These are phyloP conservation scores for Emmonsiellopsis sp. DNA, from an alignment of 2,329 filamentous ascomycete species.

Conservation along the genomic window DNA sequence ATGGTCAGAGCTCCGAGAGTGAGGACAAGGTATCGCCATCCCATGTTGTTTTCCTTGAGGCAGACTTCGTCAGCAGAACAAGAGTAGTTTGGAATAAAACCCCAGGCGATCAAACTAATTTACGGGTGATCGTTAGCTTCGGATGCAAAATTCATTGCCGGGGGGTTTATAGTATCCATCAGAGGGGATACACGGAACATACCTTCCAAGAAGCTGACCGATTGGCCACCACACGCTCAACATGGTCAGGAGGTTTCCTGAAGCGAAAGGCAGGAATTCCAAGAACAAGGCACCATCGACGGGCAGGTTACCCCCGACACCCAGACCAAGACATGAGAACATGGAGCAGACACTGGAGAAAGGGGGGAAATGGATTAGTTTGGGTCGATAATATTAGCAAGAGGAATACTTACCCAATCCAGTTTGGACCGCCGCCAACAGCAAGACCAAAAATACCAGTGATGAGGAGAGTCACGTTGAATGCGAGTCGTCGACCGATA, in stretches of 20 bases:
- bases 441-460: slow-evolving; percentile 65
- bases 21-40: slow-evolving; percentile 66
- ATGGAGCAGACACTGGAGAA: slow-evolving; percentile 44
- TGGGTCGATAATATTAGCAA: background rate
- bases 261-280: slow-evolving; percentile 69
- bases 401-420: slow-evolving; percentile 40
- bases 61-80: slow-evolving; percentile 33
- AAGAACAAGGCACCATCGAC: slow-evolving; percentile 75
- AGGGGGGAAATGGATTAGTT: slow-evolving; percentile 13
- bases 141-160: background rate
- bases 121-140: slow-evolving; percentile 1
- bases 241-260: slow-evolving; percentile 64
- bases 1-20: slow-evolving; percentile 65
- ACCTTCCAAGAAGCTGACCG: slow-evolving; percentile 60
- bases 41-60: slow-evolving; percentile 48
- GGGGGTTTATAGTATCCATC: background rate
- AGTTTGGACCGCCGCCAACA: slow-evolving; percentile 57
- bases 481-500: slow-evolving; percentile 67
- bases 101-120: slow-evolving; percentile 54
- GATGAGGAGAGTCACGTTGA: slow-evolving; percentile 70
- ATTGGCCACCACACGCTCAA: slow-evolving; percentile 84
- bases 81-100: slow-evolving; percentile 60
- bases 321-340: slow-evolving; percentile 54
- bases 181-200: background rate
- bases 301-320: slow-evolving; percentile 66